Conservation (phyloP, 176 grass and related monocot genomes). For the Bothriochloa decipiens region DNA sequence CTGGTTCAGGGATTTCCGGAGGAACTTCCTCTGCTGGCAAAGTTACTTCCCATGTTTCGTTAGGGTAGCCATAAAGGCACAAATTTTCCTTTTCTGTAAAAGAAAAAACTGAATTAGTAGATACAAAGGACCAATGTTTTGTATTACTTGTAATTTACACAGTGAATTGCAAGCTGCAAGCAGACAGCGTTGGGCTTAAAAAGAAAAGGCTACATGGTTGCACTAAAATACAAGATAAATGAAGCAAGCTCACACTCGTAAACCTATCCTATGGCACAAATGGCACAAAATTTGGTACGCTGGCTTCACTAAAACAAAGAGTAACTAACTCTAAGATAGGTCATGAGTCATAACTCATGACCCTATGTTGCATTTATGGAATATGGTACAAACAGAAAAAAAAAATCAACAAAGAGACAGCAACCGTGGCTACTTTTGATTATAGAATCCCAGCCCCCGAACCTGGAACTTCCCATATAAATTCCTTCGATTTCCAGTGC, state of each 20-base stretch:
- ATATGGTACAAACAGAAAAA: constrained; percentile 1
- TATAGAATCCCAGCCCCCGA: neutral
- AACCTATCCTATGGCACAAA: neutral
- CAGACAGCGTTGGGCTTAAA: neutral
- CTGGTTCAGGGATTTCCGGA: constrained; percentile 94
- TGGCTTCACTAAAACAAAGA: constrained; percentile 22
- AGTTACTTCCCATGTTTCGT: constrained; percentile 95
- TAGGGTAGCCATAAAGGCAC: constrained; percentile 94
- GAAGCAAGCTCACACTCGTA: neutral
- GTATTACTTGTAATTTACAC: constrained; percentile 11
- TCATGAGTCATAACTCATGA: neutral
- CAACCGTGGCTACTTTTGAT: neutral
- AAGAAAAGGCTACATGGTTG: constrained; percentile 12
- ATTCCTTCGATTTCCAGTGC: neutral
- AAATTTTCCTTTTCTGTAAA: constrained; percentile 88
- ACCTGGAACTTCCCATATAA: neutral
- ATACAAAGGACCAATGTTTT: neutral
- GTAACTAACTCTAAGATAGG: neutral
- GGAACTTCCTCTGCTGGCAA: constrained; percentile 97
- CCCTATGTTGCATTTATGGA: constrained; percentile 33
- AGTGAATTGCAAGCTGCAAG: constrained; percentile 8
- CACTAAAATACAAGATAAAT: constrained; percentile 35
- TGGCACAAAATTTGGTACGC: neutral
- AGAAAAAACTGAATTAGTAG: constrained; percentile 36
- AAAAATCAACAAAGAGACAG: neutral